Evolutionary conservation across 2,329 filamentous ascomycete genomes (phyloP).

Genomic region (Fusarium fujikuroi): DNA sequence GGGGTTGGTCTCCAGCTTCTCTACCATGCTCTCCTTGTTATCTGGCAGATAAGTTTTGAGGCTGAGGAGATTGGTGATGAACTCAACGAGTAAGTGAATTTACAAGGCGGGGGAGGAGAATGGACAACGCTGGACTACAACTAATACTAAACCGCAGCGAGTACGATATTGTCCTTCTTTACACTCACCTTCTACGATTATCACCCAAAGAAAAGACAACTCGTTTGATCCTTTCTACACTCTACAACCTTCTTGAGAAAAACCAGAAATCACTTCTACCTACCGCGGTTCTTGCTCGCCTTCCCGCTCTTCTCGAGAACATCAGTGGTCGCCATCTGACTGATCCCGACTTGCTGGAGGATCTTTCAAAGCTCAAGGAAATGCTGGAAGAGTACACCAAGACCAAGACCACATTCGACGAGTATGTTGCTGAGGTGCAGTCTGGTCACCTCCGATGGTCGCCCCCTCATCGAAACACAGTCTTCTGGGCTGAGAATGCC

Average conservation of each 20-base stretch:
- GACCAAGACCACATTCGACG: constrained; percentile 82
- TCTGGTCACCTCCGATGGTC: constrained; percentile 93
- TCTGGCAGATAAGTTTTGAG: constrained; percentile 98
- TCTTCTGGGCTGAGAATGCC: constrained; percentile 94
- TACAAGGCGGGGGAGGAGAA: neutral
- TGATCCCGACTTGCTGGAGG: constrained; percentile 72
- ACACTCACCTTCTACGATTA: constrained; percentile 89
- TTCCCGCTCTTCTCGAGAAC: constrained; percentile 75
- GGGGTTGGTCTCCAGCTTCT: constrained; percentile 92
- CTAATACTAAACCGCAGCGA: constrained; percentile 63
- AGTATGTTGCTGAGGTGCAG: constrained; percentile 88
- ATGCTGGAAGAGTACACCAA: constrained; percentile 74
- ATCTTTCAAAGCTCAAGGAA: constrained; percentile 69
- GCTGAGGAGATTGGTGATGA: constrained; percentile 77
- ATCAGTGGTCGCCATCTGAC: constrained; percentile 70
- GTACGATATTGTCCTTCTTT: constrained; percentile 90
- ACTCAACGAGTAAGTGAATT: constrained; percentile 79
- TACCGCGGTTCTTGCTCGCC: constrained; percentile 84
- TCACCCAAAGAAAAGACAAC: constrained; percentile 99
- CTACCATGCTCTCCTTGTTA: constrained; percentile 90
- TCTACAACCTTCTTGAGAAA: constrained; percentile 82
- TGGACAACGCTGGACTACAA: neutral
- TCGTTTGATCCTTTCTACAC: constrained; percentile 86
- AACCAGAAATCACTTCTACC: constrained; percentile 81
- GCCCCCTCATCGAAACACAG: constrained; percentile 84